A percentile compares a stretch with the other conserved stretches of the same genome.
Conservation (phyloP, 257 asterid species). For the Solanum neorickii region DNA sequence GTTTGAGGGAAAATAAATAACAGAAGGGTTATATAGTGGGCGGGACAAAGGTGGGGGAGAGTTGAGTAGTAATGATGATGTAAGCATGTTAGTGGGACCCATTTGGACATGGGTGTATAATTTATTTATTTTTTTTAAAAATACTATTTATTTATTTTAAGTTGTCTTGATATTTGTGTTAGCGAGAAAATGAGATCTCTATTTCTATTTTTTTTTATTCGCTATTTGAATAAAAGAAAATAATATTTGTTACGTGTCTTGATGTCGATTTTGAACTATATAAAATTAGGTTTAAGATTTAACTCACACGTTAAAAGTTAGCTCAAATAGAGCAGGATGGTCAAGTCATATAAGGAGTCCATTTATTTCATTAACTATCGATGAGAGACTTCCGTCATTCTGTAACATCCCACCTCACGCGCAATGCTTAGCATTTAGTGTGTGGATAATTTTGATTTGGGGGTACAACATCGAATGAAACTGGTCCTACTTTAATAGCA, state of each 20-base stretch:
- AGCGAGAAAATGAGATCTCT: neutral
- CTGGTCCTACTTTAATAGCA: fast-evolving
- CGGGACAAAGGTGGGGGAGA: neutral
- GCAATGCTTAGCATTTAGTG: fast-evolving
- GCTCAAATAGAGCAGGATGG: fast-evolving
- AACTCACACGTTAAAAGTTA: fast-evolving
- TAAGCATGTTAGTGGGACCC: neutral
- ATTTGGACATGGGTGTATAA: neutral
- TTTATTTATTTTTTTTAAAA: neutral
- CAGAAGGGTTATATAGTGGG: neutral
- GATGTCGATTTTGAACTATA: too few relatives aligned
- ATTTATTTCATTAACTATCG: too few relatives aligned
- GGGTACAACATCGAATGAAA: too few relatives aligned
- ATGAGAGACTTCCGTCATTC: too few relatives aligned
- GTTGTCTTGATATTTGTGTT: neutral
- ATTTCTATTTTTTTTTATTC: neutral
- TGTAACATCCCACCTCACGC: too few relatives aligned
- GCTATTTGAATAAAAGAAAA: too few relatives aligned
- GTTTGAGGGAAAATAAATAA: neutral
- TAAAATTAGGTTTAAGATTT: too few relatives aligned
- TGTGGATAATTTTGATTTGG: too few relatives aligned
- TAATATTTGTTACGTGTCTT: too few relatives aligned
- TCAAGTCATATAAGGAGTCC: too few relatives aligned
- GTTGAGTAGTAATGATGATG: neutral
- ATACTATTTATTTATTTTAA: neutral